Conservation (phyloP, 495 filamentous ascomycete genomes). For the Durotheca rogersii region DNA sequence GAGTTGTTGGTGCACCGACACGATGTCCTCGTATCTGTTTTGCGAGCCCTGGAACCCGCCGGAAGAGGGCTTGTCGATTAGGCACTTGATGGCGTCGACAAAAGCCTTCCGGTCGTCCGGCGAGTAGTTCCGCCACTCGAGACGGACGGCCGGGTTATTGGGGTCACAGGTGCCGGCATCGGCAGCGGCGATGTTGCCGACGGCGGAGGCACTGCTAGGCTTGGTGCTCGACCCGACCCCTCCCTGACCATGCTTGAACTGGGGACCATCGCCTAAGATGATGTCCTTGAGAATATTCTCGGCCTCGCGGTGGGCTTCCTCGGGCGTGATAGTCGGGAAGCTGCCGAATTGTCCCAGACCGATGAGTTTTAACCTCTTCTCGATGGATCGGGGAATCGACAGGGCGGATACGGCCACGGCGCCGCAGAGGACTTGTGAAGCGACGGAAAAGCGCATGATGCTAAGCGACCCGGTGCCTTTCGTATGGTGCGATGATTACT, state of each 20-base stretch:
- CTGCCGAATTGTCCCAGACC: constrained; percentile 29
- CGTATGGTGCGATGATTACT: constrained; percentile 5
- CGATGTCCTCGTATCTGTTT: constrained; percentile 43
- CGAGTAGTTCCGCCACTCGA: constrained; percentile 39
- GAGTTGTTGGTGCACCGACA: constrained; percentile 43
- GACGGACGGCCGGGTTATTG: constrained; percentile 32
- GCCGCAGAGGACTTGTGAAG: constrained; percentile 32
- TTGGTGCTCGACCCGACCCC: constrained; percentile 1
- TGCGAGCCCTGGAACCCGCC: constrained; percentile 31
- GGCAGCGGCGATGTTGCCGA: constrained; percentile 6
- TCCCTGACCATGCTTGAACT: constrained; percentile 1
- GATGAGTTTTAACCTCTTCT: constrained; percentile 26
- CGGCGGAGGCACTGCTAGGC: too few species aligned
- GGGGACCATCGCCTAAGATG: constrained; percentile 10
- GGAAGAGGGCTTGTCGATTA: constrained; percentile 36
- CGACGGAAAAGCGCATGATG: constrained; percentile 31
- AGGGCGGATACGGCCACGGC: constrained; percentile 33
- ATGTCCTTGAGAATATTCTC: constrained; percentile 1
- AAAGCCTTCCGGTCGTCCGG: constrained; percentile 31
- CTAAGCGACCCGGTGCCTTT: constrained; percentile 10
- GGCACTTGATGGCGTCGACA: constrained; percentile 39
- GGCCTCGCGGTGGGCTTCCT: constrained; percentile 21
- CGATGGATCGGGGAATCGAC: constrained; percentile 14
- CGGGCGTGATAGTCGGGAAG: constrained; percentile 30
- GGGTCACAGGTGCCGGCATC: constrained; percentile 26